Evolutionary conservation across 139 green algal genomes (phyloP).

Genomic region (Chlorella sorokiniana): DNA sequence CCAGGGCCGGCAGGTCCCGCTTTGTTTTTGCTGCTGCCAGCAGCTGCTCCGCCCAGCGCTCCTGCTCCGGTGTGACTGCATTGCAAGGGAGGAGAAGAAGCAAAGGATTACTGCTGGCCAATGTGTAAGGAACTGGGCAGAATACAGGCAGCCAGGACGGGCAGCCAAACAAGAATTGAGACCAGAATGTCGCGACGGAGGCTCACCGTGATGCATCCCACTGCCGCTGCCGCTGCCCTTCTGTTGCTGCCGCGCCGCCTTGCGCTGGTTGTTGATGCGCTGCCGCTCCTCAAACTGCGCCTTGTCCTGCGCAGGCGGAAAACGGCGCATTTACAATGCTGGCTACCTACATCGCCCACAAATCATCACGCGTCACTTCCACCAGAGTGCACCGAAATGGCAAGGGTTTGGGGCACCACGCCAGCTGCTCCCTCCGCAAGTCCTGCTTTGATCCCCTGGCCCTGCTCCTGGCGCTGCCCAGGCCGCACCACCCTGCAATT

Average conservation of each 20-base stretch:
- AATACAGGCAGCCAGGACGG: not conserved
- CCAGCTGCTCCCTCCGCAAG: no score
- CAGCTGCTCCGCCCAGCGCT: conserved; percentile 41
- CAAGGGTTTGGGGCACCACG: no score
- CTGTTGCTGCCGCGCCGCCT: conserved; percentile 10
- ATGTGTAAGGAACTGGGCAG: not conserved
- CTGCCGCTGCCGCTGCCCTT: not conserved
- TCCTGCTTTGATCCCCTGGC: no score
- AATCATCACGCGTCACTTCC: not conserved
- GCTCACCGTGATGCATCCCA: conserved; percentile 6
- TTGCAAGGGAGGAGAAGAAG: not conserved
- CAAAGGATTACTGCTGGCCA: not conserved
- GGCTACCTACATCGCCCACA: no score
- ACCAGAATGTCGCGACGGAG: not conserved
- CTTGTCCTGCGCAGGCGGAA: conserved; percentile 2
- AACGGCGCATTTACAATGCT: not conserved
- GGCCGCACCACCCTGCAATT: no score
- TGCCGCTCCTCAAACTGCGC: conserved; percentile 55
- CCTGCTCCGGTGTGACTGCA: conserved; percentile 17
- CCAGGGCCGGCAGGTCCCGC: not conserved
- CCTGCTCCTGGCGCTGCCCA: not conserved
- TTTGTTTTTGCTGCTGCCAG: conserved; percentile 33
- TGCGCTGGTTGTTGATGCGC: conserved; percentile 52
- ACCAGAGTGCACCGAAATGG: not conserved
- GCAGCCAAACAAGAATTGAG: not conserved